These are phyloP conservation scores for Terana coerulea DNA, from an alignment of 768 basidiomycete species.

Conservation along the genomic window DNA sequence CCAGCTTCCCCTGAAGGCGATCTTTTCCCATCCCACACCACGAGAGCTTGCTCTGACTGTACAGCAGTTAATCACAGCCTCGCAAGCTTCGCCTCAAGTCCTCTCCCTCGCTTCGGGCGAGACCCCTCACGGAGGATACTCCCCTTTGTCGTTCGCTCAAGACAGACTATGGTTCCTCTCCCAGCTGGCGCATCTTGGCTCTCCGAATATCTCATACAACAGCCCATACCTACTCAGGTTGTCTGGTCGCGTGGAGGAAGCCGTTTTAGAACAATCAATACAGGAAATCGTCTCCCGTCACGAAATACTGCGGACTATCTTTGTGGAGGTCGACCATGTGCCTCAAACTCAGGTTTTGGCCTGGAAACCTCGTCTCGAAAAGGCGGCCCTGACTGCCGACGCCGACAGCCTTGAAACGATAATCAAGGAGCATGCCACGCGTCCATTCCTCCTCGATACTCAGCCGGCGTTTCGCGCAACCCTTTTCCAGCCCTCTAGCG, in stretches of 20 bases:
- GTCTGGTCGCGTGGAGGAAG: not conserved
- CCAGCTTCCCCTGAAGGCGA: not conserved
- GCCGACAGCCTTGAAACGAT: not conserved
- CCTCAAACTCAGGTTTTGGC: not conserved
- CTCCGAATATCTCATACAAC: not conserved
- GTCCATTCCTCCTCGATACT: not conserved
- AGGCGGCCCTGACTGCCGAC: not conserved
- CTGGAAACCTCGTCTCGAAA: not conserved
- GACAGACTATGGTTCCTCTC: not conserved
- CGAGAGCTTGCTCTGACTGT: not conserved
- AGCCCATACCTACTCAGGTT: not conserved
- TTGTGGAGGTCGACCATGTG: not conserved
- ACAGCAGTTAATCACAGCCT: not conserved
- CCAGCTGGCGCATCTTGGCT: not conserved
- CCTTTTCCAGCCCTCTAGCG: not conserved
- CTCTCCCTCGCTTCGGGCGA: not conserved
- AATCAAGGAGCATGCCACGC: not conserved
- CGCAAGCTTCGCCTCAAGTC: not conserved
- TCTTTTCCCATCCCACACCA: not conserved
- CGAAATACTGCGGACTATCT: not conserved
- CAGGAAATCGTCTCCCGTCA: not conserved
- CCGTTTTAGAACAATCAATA: not conserved
- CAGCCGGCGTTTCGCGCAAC: not conserved
- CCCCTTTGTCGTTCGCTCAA: not conserved
- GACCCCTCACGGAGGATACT: too few species aligned